These are phyloP conservation scores for Phytophthora tubulina DNA, from an alignment of 352 stramenopile genomes.

Conservation along the genomic window DNA sequence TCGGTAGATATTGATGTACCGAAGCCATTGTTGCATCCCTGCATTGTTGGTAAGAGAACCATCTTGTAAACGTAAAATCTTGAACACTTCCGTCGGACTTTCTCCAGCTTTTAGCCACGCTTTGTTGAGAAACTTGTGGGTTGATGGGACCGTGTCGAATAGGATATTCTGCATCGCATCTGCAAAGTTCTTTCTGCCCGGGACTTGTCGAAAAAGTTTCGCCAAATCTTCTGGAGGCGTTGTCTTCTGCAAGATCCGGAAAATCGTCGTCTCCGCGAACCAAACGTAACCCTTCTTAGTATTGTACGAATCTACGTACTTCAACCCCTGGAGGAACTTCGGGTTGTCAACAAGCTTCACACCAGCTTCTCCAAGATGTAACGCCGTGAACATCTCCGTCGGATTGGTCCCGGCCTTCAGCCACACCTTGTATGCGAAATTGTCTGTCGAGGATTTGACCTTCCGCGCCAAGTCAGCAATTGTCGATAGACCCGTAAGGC, in stretches of 20 bases:
- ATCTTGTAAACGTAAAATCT: neutral
- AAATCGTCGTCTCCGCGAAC: neutral
- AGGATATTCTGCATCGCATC: too few relatives aligned
- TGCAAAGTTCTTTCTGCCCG: too few relatives aligned
- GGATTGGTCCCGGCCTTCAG: neutral
- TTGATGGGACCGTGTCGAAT: too few relatives aligned
- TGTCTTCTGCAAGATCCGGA: neutral
- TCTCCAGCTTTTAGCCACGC: neutral
- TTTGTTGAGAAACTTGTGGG: too few relatives aligned
- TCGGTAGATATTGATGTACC: neutral
- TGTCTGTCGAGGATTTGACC: too few relatives aligned
- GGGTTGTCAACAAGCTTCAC: conserved; percentile 9
- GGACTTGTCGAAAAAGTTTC: too few relatives aligned
- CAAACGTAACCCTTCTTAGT: neutral
- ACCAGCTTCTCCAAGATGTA: neutral
- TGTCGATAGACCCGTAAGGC: too few relatives aligned
- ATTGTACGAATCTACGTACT: neutral
- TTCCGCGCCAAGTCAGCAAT: too few relatives aligned
- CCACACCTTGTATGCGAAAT: neutral
- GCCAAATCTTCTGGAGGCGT: too few relatives aligned
- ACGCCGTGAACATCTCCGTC: neutral
- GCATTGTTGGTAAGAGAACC: too few relatives aligned
- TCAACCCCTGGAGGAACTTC: neutral
- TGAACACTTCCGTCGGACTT: neutral
- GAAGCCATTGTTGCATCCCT: neutral